Base-by-base conservation (phyloP, 257 asterid genomes). In the Solanum piurae region DNA sequence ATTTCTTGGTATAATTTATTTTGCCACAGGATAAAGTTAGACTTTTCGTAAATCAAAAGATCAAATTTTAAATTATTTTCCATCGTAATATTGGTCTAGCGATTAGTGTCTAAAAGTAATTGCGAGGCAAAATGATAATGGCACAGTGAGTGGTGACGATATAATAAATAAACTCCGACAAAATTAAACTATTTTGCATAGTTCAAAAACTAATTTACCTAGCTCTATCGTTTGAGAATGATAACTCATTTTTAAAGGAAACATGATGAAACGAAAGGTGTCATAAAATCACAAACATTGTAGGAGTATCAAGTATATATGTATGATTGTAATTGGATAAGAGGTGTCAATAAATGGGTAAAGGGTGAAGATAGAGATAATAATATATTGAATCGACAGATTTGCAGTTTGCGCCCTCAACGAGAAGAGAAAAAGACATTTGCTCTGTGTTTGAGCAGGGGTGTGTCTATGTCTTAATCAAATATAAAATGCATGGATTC, bases 381-480 rank as follows among this genome's bases (percentile, higher is more conserved):
- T 4, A 20, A 20, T 37, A 23, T 18, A 16, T 31, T 16, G 12
- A 42, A 40, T 76, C 2, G 36, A 76, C 60, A 76, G 2, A n/a
- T 77, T 77, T 25, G 37, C 62, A 77, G 37, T 40, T 87, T 89
- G 92, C 88, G 84, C 86, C 93, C 90, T n/a, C 89, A 83, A 87
- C 68, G 76, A 93, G 90, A 83, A 91, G 80, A 76, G 95, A 89
- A 86, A 87, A 88, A 79, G 93, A 91, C 93, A 83, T 82, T 69
- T 46, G 62, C 62, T n/a, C 1, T 42, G 84, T 77, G 62, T 25
- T 23, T 76, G 20, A 76, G 60, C 58, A 76, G 55, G 83, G 55
- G 34, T 76, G 83, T 38, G 13, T 76, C 13, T 40, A 7, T 76
- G 97, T 91, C 98, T 87, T 89, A 89, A 86, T 93, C 93, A 88